phyloP scores from a whole-genome alignment of 1,284 basidiomycete species.

The Trametes versicolor region DNA sequence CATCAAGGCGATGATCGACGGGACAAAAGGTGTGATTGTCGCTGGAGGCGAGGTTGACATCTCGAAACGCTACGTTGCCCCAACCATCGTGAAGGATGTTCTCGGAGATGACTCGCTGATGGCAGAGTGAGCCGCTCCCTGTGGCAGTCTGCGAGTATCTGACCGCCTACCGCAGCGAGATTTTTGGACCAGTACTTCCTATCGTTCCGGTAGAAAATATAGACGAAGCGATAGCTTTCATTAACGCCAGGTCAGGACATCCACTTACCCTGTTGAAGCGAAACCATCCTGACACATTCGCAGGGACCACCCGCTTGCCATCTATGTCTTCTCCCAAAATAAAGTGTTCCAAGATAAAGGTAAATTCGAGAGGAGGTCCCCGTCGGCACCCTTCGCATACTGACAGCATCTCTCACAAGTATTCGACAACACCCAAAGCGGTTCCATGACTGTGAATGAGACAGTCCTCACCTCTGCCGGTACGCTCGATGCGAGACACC shows the following conservation, averaged over 20 bases:
- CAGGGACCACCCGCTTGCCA: background rate
- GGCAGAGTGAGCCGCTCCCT: conserved; percentile 63
- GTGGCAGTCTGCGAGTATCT: background rate
- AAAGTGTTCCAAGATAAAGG: too few relatives aligned
- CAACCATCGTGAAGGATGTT: conserved; percentile 72
- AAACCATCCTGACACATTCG: background rate
- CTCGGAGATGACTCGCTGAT: conserved; percentile 72
- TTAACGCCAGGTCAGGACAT: conserved; percentile 60
- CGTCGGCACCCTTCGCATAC: too few relatives aligned
- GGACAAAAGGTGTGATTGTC: conserved; percentile 75
- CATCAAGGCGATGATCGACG: conserved; percentile 67
- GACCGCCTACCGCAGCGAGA: conserved; percentile 36
- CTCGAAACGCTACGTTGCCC: conserved; percentile 64
- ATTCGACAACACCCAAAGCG: too few relatives aligned
- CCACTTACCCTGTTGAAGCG: too few relatives aligned
- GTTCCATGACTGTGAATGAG: too few relatives aligned
- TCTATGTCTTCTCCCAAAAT: too few relatives aligned
- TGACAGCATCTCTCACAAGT: too few relatives aligned
- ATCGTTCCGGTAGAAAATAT: conserved; percentile 78
- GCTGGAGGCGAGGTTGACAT: conserved; percentile 75
- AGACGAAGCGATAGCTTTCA: conserved; percentile 75
- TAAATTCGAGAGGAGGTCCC: too few relatives aligned
- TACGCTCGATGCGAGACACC: background rate
- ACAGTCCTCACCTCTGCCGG: too few relatives aligned
- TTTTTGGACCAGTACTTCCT: conserved; percentile 60